Base-by-base conservation (phyloP, 495 filamentous ascomycete species). In the Neurospora sp. region DNA sequence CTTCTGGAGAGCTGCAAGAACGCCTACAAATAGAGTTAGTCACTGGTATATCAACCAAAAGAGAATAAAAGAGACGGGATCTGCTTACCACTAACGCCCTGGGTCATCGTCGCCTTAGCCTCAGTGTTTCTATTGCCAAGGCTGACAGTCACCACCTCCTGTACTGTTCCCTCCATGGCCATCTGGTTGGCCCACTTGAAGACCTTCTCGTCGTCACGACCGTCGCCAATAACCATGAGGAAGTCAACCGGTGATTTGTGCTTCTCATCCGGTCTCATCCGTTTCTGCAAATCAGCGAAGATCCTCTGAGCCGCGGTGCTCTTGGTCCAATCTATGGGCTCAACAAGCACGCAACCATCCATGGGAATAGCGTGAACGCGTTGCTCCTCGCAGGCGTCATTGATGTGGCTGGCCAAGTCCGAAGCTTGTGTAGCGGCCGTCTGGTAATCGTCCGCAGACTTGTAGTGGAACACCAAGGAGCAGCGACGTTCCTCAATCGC, bases 131-230 rank as follows among this genome's bases (percentile, higher is more conserved):
- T 84, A 75, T 85, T 91, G 18, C 94, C 94, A 70, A 98, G 82
- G 70, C 89, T 93, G 22, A 97, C 93, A 1, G 93, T 97, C 75
- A 90, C 89, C 8, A 93, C 91, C 71, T 93, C 85, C 53, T 66
- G 48, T 59, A 59, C 85, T 7, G 78, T 80, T 39, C 85, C 83
- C 6, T 80, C 77, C 1, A 82, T 84, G 31, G 83, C 84, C 38
- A 97, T 81, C 40, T 89, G 85, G 81, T 97, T 97, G 38, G 94
- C 94, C 94, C 94, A 98, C 41, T 90, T 91, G 84, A 94, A 98
- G 31, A 97, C 90, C 68, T 93, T 90, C 79, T 97, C 94, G 76
- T 98, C 94, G 73, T 97, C 94, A 8, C 94, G 91, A 59, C 92
- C 91, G 78, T 97, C 93, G 44, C 94, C 94, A 66, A 93, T 86